Evolutionary conservation across 345 rosid species (phyloP).

Genomic region (Aethionema arabicum): DNA sequence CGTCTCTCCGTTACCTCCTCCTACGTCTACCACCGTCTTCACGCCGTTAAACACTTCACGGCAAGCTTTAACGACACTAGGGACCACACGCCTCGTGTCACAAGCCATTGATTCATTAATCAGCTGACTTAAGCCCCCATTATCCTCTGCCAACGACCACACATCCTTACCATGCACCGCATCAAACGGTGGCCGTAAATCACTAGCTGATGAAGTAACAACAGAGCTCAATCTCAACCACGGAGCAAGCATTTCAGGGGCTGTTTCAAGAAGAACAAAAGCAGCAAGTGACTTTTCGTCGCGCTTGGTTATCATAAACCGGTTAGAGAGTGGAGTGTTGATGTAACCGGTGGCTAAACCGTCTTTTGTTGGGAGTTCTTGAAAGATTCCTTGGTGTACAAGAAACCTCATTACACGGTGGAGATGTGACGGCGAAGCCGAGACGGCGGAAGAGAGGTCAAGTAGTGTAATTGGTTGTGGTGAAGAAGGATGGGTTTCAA

Average conservation of each 20-base stretch:
- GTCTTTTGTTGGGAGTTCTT: constrained; percentile 31
- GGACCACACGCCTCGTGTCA: constrained; percentile 45
- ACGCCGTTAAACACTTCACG: constrained; percentile 57
- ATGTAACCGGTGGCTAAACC: constrained; percentile 37
- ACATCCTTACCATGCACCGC: constrained; percentile 49
- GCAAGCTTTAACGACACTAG: constrained; percentile 41
- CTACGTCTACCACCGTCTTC: constrained; percentile 62
- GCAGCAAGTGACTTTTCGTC: constrained; percentile 49
- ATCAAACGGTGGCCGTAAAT: constrained; percentile 41
- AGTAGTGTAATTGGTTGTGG: constrained; percentile 51
- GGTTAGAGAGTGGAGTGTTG: constrained; percentile 64
- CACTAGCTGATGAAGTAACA: constrained; percentile 26
- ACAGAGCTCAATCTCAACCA: constrained; percentile 54
- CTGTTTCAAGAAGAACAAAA: constrained; percentile 45
- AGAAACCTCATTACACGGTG: constrained; percentile 67
- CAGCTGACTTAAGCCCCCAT: constrained; percentile 42
- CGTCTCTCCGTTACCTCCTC: constrained; percentile 67
- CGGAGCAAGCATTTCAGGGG: constrained; percentile 53
- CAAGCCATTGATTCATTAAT: constrained; percentile 70
- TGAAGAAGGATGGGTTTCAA: constrained; percentile 44
- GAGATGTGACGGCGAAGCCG: constrained; percentile 52
- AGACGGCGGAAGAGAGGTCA: constrained; percentile 49
- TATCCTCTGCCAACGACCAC: constrained; percentile 48
- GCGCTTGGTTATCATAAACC: constrained; percentile 33
- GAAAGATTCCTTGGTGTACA: constrained; percentile 48